A percentile compares a stretch with the other conserved stretches of the same genome.
Evolutionary conservation across 2,329 filamentous ascomycete genomes (phyloP).

Genomic region (Stenocarpella maydis): DNA sequence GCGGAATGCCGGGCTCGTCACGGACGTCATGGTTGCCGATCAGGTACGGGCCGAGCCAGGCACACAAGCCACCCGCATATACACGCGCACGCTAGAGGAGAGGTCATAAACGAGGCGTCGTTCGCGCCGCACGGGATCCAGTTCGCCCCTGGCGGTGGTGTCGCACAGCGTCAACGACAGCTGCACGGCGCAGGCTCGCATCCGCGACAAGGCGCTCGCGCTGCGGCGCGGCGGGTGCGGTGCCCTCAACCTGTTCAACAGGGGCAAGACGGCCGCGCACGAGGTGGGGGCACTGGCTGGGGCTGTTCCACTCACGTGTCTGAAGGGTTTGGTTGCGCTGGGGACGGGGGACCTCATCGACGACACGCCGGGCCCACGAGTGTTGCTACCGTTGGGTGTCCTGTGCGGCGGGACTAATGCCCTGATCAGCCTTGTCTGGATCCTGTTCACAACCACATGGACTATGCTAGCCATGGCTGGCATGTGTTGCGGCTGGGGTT

Average conservation of each 20-base stretch:
- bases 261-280: not conserved
- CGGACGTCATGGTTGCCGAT: not conserved
- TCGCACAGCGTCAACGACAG: slow-evolving; percentile 9
- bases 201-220: slow-evolving; percentile 5
- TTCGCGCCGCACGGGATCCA: not conserved
- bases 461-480: slow-evolving; percentile 19
- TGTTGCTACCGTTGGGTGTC: slow-evolving; percentile 7
- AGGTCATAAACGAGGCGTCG: not conserved
- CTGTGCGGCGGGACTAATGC: not conserved
- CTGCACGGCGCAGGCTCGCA: not conserved
- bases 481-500: not conserved
- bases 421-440: not conserved
- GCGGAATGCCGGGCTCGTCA: not conserved
- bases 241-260: slow-evolving; percentile 5
- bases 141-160: not conserved
- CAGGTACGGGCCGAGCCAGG: not conserved
- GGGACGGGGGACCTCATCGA: not conserved
- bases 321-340: slow-evolving; percentile 1
- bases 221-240: slow-evolving; percentile 1
- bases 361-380: not conserved
- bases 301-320: not conserved
- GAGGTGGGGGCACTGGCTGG: slow-evolving; percentile 13
- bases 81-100: not conserved
- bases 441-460: slow-evolving; percentile 7
- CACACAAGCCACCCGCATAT: not conserved